phyloP scores from a whole-genome alignment of 768 basidiomycete genomes.

The Boletus sensibilis region DNA sequence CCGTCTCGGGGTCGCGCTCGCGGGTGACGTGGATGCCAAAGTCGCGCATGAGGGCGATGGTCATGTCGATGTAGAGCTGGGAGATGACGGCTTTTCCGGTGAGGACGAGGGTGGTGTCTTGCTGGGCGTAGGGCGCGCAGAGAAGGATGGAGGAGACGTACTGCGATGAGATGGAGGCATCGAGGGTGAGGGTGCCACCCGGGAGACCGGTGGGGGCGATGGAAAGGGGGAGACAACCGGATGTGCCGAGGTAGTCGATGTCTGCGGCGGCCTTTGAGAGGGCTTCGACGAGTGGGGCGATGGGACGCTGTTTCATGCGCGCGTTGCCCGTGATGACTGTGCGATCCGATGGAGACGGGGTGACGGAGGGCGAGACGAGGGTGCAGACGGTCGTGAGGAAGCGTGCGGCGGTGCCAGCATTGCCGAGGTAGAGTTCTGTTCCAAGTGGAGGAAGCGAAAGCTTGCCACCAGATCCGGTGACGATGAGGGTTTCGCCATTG shows the following conservation, averaged over 20 bases:
- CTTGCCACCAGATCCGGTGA: constrained; percentile 79
- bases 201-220: constrained; percentile 81
- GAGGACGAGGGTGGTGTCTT: constrained; percentile 85
- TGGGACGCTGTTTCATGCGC: constrained; percentile 98
- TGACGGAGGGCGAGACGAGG: constrained; percentile 56
- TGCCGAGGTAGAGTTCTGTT: constrained; percentile 92
- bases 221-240: constrained; percentile 85
- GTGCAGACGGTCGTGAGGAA: constrained; percentile 97
- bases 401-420: constrained; percentile 96
- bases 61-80: constrained; percentile 99
- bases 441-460: constrained; percentile 75
- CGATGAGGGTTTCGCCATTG: constrained; percentile 91
- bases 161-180: constrained; percentile 95
- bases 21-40: constrained; percentile 83
- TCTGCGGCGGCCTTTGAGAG: constrained; percentile 76
- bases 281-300: constrained; percentile 91
- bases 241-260: constrained; percentile 74
- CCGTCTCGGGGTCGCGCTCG: constrained; percentile 55
- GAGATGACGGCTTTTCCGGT: constrained; percentile 95
- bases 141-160: constrained; percentile 97
- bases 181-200: constrained; percentile 80
- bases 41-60: constrained; percentile 93
- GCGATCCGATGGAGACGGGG: constrained; percentile 38
- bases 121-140: constrained; percentile 88
- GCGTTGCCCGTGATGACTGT: constrained; percentile 96